Conservation (phyloP, 1,284 basidiomycete genomes). For the Uromyces viciae-fabae region DNA sequence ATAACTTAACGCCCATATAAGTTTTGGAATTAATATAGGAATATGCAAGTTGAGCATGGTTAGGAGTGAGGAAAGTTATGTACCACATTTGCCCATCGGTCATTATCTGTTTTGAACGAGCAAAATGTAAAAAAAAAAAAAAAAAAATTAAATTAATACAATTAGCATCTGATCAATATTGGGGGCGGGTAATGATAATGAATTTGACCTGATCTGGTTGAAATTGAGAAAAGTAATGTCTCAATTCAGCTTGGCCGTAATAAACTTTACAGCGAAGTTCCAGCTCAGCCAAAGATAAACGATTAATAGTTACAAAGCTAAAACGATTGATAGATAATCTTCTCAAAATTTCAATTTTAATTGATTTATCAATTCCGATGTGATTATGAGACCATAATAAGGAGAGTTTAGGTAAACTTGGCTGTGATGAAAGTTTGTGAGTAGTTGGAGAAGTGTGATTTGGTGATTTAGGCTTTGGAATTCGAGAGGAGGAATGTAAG, state of each 20-base stretch:
- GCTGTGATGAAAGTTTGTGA: background rate
- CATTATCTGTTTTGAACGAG: conserved; percentile 33
- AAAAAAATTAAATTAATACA: background rate
- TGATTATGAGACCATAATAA: conserved; percentile 39
- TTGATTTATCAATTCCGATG: conserved; percentile 41
- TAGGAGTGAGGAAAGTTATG: conserved; percentile 34
- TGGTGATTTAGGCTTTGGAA: background rate
- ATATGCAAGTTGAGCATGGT: conserved; percentile 20
- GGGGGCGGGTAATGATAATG: background rate
- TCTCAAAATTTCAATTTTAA: conserved; percentile 37
- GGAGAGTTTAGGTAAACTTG: conserved; percentile 16
- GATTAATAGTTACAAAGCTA: conserved; percentile 38
- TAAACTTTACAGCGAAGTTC: conserved; percentile 6
- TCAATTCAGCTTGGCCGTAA: conserved; percentile 29
- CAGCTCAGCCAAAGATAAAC: conserved; percentile 17
- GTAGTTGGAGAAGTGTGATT: background rate
- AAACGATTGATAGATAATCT: conserved; percentile 20
- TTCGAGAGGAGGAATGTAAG: background rate
- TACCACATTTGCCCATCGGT: conserved; percentile 45
- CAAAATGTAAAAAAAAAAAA: background rate
- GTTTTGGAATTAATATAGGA: background rate
- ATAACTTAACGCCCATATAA: conserved; percentile 31
- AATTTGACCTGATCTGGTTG: conserved; percentile 31
- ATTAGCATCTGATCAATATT: background rate
- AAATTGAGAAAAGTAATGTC: conserved; percentile 35